Conservation (phyloP, 2,329 filamentous ascomycete species). For the Pyrenophora tritici-repentis region DNA sequence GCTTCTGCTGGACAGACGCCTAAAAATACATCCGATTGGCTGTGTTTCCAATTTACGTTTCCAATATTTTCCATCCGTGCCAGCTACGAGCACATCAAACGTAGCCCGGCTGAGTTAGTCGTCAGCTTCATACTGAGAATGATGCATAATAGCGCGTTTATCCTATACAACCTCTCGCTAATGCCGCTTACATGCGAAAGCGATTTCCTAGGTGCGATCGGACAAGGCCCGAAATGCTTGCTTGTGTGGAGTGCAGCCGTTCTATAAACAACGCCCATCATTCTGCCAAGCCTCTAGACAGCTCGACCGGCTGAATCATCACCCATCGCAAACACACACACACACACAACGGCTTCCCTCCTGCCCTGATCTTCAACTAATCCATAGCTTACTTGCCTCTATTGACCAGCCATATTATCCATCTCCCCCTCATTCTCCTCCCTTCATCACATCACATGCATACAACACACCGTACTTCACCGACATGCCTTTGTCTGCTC, state of each 20-base stretch:
- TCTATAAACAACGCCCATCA: slow-evolving; percentile 1
- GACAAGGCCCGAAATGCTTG: slow-evolving; percentile 2
- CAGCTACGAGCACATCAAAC: too few relatives aligned
- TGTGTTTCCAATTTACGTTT: slow-evolving; percentile 2
- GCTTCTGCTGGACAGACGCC: slow-evolving; percentile 2
- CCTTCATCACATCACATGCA: too few relatives aligned
- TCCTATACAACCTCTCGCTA: slow-evolving; percentile 2
- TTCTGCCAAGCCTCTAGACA: slow-evolving; percentile 5
- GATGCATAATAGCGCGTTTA: neutral
- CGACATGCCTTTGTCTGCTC: too few relatives aligned
- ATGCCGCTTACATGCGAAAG: neutral
- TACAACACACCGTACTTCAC: too few relatives aligned
- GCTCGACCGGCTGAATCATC: neutral
- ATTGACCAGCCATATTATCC: too few relatives aligned
- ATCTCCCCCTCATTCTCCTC: too few relatives aligned
- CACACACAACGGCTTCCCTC: too few relatives aligned
- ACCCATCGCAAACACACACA: too few relatives aligned
- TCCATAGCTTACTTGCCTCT: too few relatives aligned
- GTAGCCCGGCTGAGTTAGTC: too few relatives aligned
- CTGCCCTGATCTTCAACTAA: too few relatives aligned
- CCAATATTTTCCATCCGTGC: neutral
- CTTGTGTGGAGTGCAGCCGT: slow-evolving; percentile 1
- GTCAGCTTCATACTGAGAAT: too few relatives aligned
- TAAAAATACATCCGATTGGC: slow-evolving; percentile 17
- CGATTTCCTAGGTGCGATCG: neutral